Evolutionary conservation across 352 stramenopile species (phyloP).

Genomic region (Pythium plurisporium): DNA sequence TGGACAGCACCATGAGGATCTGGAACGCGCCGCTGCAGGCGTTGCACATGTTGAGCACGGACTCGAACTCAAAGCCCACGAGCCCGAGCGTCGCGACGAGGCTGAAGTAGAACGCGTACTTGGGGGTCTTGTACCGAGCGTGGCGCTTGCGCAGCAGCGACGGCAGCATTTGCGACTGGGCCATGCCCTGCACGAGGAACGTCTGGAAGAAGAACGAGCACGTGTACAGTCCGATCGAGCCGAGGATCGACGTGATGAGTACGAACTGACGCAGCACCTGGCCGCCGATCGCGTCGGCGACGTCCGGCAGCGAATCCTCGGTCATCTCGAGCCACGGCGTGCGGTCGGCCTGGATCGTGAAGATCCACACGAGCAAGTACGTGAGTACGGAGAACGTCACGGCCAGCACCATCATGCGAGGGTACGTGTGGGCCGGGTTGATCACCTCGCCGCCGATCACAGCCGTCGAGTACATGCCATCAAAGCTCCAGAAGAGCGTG

Average conservation of each 20-base stretch:
- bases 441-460: slow-evolving; percentile 83
- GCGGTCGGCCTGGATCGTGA: slow-evolving; percentile 1
- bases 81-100: neutral
- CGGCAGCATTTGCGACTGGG: neutral
- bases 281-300: slow-evolving; percentile 37
- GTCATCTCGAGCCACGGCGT: slow-evolving; percentile 7
- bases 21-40: neutral
- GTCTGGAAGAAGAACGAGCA: neutral
- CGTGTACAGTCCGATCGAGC: neutral
- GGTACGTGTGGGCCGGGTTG: slow-evolving; percentile 37
- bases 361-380: slow-evolving; percentile 13
- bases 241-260: slow-evolving; percentile 2
- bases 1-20: neutral
- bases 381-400: slow-evolving; percentile 50
- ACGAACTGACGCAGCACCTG: slow-evolving; percentile 67
- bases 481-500: slow-evolving; percentile 94
- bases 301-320: neutral
- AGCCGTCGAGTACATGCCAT: slow-evolving; percentile 82
- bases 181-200: neutral
- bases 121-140: neutral
- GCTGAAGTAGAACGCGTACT: neutral
- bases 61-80: neutral
- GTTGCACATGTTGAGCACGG: neutral
- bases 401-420: slow-evolving; percentile 65
- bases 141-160: neutral